phyloP scores from a whole-genome alignment of 1,284 basidiomycete species.

The Ceratobasidium papillatum region DNA sequence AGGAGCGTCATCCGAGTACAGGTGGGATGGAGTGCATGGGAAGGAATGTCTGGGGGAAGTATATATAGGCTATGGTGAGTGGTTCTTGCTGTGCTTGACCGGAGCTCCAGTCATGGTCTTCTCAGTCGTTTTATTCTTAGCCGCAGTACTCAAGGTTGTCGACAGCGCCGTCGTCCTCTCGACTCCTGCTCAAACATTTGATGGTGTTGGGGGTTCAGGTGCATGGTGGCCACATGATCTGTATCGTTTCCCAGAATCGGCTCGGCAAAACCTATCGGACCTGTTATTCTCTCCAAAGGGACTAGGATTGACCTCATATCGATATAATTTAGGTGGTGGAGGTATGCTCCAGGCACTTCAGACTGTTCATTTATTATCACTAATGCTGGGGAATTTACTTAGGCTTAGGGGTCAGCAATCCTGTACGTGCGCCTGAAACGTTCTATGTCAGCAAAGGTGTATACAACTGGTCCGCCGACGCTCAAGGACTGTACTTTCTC shows the following conservation, averaged over 20 bases:
- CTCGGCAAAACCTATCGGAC: constrained; percentile 54
- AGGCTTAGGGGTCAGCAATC: constrained; percentile 45
- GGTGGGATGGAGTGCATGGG: background rate
- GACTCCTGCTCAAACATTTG: constrained; percentile 49
- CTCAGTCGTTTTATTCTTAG: background rate
- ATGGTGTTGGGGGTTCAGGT: constrained; percentile 54
- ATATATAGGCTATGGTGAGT: constrained; percentile 14
- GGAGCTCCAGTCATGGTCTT: background rate
- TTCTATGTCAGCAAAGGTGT: constrained; percentile 56
- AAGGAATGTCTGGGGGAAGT: background rate
- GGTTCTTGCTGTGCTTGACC: background rate
- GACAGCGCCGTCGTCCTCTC: constrained; percentile 27
- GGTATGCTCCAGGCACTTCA: constrained; percentile 51
- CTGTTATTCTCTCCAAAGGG: constrained; percentile 56
- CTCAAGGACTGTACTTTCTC: constrained; percentile 56
- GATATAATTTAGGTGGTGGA: constrained; percentile 59
- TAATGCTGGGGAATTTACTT: constrained; percentile 27
- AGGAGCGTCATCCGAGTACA: constrained; percentile 1
- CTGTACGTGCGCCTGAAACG: constrained; percentile 56
- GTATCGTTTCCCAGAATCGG: constrained; percentile 55
- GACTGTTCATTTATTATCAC: background rate
- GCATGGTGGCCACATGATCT: constrained; percentile 61
- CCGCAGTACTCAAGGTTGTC: background rate
- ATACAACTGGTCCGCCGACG: constrained; percentile 56
- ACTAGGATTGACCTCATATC: constrained; percentile 57